Conservation (phyloP, 2,329 filamentous ascomycete species). For the Metarhizium brunneum region DNA sequence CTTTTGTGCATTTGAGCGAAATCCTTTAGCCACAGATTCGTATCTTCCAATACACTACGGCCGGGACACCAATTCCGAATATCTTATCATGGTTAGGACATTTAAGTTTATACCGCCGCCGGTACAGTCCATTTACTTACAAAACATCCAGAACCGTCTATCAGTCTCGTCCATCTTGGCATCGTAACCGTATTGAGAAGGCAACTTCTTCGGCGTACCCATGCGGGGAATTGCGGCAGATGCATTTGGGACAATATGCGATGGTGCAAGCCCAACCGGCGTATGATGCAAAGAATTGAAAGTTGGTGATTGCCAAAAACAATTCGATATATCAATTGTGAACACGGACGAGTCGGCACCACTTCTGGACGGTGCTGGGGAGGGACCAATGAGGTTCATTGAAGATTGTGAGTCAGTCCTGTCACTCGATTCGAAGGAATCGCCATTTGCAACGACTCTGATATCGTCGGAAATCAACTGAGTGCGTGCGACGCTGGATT, state of each 20-base stretch:
- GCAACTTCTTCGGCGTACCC: slow-evolving; percentile 10
- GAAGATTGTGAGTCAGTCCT: not conserved
- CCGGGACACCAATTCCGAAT: slow-evolving; percentile 31
- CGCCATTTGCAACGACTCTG: slow-evolving; percentile 2
- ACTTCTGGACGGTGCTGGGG: not conserved
- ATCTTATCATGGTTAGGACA: slow-evolving; percentile 15
- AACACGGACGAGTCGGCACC: not conserved
- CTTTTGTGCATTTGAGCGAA: slow-evolving; percentile 29
- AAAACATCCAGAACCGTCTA: slow-evolving; percentile 24
- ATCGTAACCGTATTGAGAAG: slow-evolving; percentile 20
- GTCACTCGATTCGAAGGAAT: not conserved
- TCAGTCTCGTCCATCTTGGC: slow-evolving; percentile 25
- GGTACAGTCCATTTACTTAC: slow-evolving; percentile 13
- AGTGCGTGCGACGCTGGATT: not conserved
- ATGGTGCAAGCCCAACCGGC: not conserved
- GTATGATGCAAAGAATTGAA: not conserved
- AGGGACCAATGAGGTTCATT: not conserved
- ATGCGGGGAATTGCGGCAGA: slow-evolving; percentile 2
- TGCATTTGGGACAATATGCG: not conserved
- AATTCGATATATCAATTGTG: not conserved
- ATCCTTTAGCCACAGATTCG: slow-evolving; percentile 31
- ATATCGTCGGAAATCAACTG: not conserved
- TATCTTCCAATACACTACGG: slow-evolving; percentile 25
- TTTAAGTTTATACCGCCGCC: slow-evolving; percentile 1
- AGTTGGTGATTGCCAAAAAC: not conserved